Conservation (phyloP, 192 early-diverging fungal genomes). For the Chytriomyces confervae region DNA sequence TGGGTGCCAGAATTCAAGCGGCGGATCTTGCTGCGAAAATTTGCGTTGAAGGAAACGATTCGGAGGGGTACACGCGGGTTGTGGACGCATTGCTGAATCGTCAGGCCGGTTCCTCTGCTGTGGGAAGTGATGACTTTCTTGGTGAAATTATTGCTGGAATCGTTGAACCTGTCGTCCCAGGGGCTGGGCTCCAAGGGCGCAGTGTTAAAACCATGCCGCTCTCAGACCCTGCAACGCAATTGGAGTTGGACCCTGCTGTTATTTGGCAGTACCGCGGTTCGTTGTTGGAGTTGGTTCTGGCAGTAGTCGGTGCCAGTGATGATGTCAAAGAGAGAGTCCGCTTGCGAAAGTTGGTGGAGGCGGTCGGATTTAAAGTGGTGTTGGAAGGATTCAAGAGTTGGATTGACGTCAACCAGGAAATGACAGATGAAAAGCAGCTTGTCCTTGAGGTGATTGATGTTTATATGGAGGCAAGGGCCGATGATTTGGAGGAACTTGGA, state of each 20-base stretch:
- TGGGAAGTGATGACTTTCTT: neutral
- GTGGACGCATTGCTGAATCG: neutral
- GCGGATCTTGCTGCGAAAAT: constrained; percentile 8
- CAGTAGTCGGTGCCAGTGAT: constrained; percentile 37
- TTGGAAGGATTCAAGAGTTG: constrained; percentile 11
- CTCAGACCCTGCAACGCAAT: constrained; percentile 1
- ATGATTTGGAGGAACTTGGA: constrained; percentile 40
- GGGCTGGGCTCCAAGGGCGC: neutral
- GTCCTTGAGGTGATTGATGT: constrained; percentile 37
- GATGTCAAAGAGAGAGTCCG: constrained; percentile 37
- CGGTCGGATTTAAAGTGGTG: constrained; percentile 28
- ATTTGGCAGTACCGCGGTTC: constrained; percentile 42
- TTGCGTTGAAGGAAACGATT: constrained; percentile 23
- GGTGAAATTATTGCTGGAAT: neutral
- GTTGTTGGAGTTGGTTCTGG: constrained; percentile 42
- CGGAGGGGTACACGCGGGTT: neutral
- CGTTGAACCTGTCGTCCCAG: neutral
- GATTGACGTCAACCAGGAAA: neutral
- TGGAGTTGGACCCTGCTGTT: constrained; percentile 7
- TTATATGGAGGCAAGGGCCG: constrained; percentile 43
- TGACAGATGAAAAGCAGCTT: constrained; percentile 26
- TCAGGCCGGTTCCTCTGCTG: neutral
- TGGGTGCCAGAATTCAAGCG: constrained; percentile 19
- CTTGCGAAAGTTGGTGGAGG: constrained; percentile 42
- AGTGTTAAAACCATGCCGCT: constrained; percentile 2